Evolutionary conservation across 768 basidiomycete genomes (phyloP), one percentile per base, ranked within the genome.

Genomic region (Postia placenta): DNA sequence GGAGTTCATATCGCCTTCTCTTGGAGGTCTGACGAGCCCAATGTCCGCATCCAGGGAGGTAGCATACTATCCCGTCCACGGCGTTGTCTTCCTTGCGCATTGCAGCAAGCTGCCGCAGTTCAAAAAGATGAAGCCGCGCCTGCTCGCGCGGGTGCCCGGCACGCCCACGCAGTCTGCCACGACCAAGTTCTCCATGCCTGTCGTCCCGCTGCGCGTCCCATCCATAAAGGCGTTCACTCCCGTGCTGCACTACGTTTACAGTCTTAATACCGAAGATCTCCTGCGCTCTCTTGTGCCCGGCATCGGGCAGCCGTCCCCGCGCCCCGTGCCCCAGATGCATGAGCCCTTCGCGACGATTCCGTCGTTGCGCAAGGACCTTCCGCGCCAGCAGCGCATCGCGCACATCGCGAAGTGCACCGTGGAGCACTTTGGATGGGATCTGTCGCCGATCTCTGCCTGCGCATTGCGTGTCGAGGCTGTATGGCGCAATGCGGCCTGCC

Each of bases 221-320:
- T 73, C 73, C 1, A 80, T 83, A 6, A 61, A 68, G 0, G 73
- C 73, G 6, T 88, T 82, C 68, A 67, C 75, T 3, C 62, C 70
- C 19, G 67, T 91, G 23, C 69, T 74, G 37, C 57, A 67, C 11
- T 90, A 77, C 69, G 69, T 90, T 42, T 88, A 90, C 63, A 79
- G 75, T 9, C 48, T 28, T 37, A 42, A 51, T 23, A 22, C 30
- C 41, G 27, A 41, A 30, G 28, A 15, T 14, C 45, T 57, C 35
- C 20, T 54, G 27, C 17, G 33, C 35, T 2, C 33, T 27, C 45
- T 57, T 14, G 26, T 51, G 11, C 50, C 52, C 12, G n/a, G n/a
- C n/a, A 19, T 23, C 15, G 33, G 40, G 20, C 42, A 22, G 15
- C 47, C 27, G 11, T 25, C 12, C 4, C 11, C 37, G 2, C 12